Evolutionary conservation across 208 protist species (phyloP), one percentile per base, ranked within the genome.

Genomic region (Trypanosoma conorhini): DNA sequence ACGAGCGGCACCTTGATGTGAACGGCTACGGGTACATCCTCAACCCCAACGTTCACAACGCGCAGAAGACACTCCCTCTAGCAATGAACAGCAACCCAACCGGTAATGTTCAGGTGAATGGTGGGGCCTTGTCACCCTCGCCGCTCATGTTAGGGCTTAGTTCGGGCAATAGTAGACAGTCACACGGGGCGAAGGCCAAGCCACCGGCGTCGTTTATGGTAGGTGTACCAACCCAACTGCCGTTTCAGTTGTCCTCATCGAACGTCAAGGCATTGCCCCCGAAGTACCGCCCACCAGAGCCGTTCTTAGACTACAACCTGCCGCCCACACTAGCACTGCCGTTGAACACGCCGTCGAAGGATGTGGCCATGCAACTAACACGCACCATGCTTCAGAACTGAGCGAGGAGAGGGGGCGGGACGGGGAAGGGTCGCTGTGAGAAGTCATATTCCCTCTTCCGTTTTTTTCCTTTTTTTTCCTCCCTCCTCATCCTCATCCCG

Each of bases 1-100:
- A 96, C 59, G 91, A 96, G 79, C 91, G 91, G 9, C 88, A 96
- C 73, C 72, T 96, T 31, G 91, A 96, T 56, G 88, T 94, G 48
- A 92, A 92, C 48, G 91, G 91, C 12, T 71, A 89, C 13, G 91
- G 91, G 12, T 96, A 94, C 63, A 94, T 96, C 77, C 71, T 96
- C 35, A 94, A 96, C 46, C 83, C 88, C 17, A 93, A 94, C 52
- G 91, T 94, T 13, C 91, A 96, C 62, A 96, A 96, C 63, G 88
- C 88, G 13, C 88, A 93, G 70, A 92, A 93, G 73, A 89, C 88
- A 44, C 82, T 96, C 21, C 51, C 85, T 35, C 60, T 85, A 62
- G 70, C 71, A 51, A 55, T 71, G 51, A 70, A 50, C 62, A 68
- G 56, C 67, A 62, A 38, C 52, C 15, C 62, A 19, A 48, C 70